These are phyloP conservation scores for Lodderomyces parapsilosis DNA, from an alignment of 1,139 yeast genomes.

Conservation along the genomic window DNA sequence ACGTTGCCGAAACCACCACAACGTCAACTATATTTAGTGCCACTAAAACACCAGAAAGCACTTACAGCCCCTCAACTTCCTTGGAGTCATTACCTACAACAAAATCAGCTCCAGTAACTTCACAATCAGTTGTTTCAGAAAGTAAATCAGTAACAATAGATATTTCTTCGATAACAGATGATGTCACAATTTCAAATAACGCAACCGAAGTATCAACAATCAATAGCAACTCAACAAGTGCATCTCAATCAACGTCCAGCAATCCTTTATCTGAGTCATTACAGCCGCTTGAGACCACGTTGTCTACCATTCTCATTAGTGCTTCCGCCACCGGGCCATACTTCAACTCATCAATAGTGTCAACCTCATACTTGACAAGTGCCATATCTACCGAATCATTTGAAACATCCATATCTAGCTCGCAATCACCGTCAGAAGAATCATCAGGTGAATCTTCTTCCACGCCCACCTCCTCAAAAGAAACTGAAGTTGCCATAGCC, in stretches of 20 bases:
- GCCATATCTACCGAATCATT: not conserved
- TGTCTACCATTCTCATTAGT: slow-evolving; percentile 1
- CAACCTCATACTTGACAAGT: not conserved
- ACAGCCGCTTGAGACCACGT: not conserved
- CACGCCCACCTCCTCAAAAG: slow-evolving; percentile 1
- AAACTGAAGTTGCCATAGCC: not conserved
- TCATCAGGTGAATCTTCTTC: slow-evolving; percentile 2
- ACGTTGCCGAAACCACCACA: slow-evolving; percentile 22
- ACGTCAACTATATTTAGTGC: slow-evolving; percentile 26
- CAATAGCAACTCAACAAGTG: not conserved
- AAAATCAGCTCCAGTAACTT: slow-evolving; percentile 26
- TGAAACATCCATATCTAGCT: not conserved
- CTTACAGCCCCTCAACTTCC: slow-evolving; percentile 19
- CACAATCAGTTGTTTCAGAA: slow-evolving; percentile 19
- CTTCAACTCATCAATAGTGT: not conserved
- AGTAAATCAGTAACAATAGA: slow-evolving; percentile 15
- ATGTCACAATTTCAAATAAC: slow-evolving; percentile 11
- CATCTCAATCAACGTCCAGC: not conserved
- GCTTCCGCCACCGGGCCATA: slow-evolving; percentile 1
- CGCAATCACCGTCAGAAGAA: not conserved
- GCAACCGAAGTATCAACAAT: slow-evolving; percentile 2
- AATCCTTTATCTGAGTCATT: not conserved
- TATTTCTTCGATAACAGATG: slow-evolving; percentile 12
- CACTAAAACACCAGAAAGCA: slow-evolving; percentile 22
- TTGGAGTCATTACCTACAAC: slow-evolving; percentile 21